A percentile compares a stretch with the other conserved stretches of the same genome.
Conservation (phyloP, 352 stramenopile species). For the Thraustotheca clavata region DNA sequence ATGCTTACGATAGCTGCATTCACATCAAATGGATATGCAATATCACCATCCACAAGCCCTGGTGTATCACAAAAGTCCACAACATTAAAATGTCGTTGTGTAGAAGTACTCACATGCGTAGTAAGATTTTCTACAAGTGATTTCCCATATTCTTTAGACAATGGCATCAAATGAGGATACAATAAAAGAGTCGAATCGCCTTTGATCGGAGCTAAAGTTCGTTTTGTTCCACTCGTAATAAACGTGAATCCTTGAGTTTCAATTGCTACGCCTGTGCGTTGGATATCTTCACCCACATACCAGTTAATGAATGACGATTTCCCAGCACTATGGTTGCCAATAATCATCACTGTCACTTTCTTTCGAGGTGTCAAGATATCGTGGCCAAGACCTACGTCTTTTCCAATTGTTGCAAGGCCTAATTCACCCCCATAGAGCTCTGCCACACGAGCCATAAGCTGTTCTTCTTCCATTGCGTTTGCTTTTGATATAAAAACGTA, state of each 20-base stretch:
- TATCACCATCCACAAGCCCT: conserved; percentile 54
- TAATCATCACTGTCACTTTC: conserved; percentile 59
- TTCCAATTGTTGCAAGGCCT: conserved; percentile 8
- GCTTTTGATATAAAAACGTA: conserved; percentile 1
- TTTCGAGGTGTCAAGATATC: conserved; percentile 42
- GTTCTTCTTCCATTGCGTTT: conserved; percentile 16
- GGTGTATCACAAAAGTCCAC: conserved; percentile 71
- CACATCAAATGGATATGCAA: conserved; percentile 61
- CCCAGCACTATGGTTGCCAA: conserved; percentile 65
- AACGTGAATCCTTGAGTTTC: conserved; percentile 64
- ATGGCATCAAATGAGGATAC: conserved; percentile 41
- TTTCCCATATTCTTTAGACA: conserved; percentile 49
- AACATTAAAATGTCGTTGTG: conserved; percentile 41
- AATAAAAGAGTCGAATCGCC: conserved; percentile 52
- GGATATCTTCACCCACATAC: conserved; percentile 47
- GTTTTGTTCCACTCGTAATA: conserved; percentile 45
- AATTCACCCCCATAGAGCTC: neutral
- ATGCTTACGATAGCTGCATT: conserved; percentile 50
- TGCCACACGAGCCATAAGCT: conserved; percentile 18
- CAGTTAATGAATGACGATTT: conserved; percentile 76
- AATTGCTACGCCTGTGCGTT: conserved; percentile 52
- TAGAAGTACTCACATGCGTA: conserved; percentile 49
- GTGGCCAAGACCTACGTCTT: conserved; percentile 25
- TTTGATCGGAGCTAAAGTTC: conserved; percentile 49
- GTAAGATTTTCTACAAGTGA: conserved; percentile 50